Conservation (phyloP, 2,329 filamentous ascomycete species). For the Fonsecaea monophora region DNA sequence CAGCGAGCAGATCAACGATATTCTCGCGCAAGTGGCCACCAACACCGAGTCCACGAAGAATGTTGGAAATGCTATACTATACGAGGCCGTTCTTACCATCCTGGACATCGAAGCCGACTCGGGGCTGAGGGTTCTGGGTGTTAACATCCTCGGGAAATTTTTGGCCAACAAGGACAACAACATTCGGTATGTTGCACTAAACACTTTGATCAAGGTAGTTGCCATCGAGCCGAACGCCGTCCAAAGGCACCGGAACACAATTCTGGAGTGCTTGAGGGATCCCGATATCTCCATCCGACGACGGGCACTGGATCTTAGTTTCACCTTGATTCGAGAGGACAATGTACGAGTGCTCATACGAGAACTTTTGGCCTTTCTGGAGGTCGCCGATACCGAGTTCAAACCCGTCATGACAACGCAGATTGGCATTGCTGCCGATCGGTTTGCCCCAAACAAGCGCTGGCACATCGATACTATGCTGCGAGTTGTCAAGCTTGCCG, state of each 20-base stretch:
- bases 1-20: slow-evolving; percentile 98
- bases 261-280: slow-evolving; percentile 92
- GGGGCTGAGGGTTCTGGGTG: slow-evolving; percentile 87
- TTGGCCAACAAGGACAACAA: slow-evolving; percentile 99
- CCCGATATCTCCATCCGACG: slow-evolving; percentile 97
- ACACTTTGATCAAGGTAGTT: slow-evolving; percentile 97
- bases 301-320: slow-evolving; percentile 94
- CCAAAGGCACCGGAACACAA: slow-evolving; percentile 95
- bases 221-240: slow-evolving; percentile 98
- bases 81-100: slow-evolving; percentile 95
- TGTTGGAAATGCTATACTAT: slow-evolving; percentile 96
- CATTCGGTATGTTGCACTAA: slow-evolving; percentile 95
- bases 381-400: slow-evolving; percentile 97
- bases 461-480: slow-evolving; percentile 99
- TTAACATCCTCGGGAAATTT: slow-evolving; percentile 98
- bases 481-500: slow-evolving; percentile 87
- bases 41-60: slow-evolving; percentile 99
- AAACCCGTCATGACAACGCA: slow-evolving; percentile 98
- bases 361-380: slow-evolving; percentile 91
- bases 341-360: slow-evolving; percentile 94
- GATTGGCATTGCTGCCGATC: slow-evolving; percentile 94
- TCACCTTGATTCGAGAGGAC: slow-evolving; percentile 95
- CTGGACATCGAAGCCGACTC: slow-evolving; percentile 98
- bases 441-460: slow-evolving; percentile 93
- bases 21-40: slow-evolving; percentile 93